These are phyloP conservation scores for Daldinia loculata DNA, from an alignment of 495 filamentous ascomycete species.

Conservation along the genomic window DNA sequence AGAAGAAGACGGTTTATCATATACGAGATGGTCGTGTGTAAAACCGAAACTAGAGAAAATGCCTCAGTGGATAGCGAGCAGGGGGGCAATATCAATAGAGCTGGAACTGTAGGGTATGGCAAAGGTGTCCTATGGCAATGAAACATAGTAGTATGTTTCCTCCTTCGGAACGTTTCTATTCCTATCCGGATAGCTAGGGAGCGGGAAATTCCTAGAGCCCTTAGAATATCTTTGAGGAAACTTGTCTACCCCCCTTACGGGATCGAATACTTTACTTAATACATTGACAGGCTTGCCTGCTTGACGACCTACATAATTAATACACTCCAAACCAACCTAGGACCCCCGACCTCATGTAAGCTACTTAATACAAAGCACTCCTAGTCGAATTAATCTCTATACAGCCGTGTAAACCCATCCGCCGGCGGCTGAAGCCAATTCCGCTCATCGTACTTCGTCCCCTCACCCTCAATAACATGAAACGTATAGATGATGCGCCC, in stretches of 20 bases:
- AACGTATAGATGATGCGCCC: constrained; percentile 97
- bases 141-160: no score
- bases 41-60: no score
- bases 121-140: no score
- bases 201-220: no score
- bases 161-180: no score
- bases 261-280: background rate
- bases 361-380: background rate
- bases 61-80: no score
- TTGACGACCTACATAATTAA: background rate
- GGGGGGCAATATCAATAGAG: no score
- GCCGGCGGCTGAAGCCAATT: constrained; percentile 93
- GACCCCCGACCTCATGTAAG: background rate
- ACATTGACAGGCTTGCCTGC: background rate
- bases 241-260: background rate
- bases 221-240: background rate
- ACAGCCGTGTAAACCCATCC: constrained; percentile 78
- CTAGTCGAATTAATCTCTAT: constrained; percentile 38
- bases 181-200: no score
- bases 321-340: background rate
- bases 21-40: no score
- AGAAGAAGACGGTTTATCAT: no score
- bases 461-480: constrained; percentile 91
- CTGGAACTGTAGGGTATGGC: no score
- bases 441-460: constrained; percentile 75